Evolutionary conservation across 2,329 filamentous ascomycete species (phyloP).

Genomic region (Septoria linicola): DNA sequence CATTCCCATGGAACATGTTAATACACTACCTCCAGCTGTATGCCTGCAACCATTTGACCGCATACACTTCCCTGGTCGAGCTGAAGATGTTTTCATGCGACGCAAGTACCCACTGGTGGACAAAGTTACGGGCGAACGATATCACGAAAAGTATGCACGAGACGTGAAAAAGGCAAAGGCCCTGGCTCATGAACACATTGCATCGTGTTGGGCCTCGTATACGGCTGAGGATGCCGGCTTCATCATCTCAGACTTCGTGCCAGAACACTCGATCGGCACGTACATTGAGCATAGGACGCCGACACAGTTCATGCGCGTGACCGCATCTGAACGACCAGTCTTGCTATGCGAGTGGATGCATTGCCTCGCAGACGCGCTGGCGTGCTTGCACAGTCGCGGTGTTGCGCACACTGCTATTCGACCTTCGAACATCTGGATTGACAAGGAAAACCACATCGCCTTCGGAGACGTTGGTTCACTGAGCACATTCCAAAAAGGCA

Average conservation of each 20-base stretch:
- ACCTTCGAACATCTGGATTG: constrained; percentile 68
- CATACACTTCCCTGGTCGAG: constrained; percentile 63
- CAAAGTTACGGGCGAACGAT: constrained; percentile 29
- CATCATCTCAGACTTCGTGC: constrained; percentile 64
- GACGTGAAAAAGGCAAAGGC: constrained; percentile 60
- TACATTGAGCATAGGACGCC: constrained; percentile 64
- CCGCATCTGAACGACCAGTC: constrained; percentile 59
- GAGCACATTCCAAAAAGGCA: constrained; percentile 52
- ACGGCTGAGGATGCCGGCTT: constrained; percentile 63
- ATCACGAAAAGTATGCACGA: constrained; percentile 55
- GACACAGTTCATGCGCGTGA: constrained; percentile 59
- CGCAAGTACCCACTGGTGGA: constrained; percentile 36
- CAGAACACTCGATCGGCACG: constrained; percentile 65
- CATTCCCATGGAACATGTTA: constrained; percentile 66
- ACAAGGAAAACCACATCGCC: constrained; percentile 64
- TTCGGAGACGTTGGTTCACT: constrained; percentile 60
- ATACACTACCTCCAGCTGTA: constrained; percentile 55
- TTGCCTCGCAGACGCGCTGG: constrained; percentile 67
- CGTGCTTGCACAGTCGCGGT: constrained; percentile 64
- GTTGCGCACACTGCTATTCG: constrained; percentile 67
- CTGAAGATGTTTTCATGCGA: constrained; percentile 51
- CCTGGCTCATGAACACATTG: constrained; percentile 66
- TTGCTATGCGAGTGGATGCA: constrained; percentile 72
- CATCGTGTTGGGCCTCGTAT: constrained; percentile 71
- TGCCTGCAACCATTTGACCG: constrained; percentile 54